Conservation (phyloP, 169 alveolate species). For the Besnoitia besnoiti region DNA sequence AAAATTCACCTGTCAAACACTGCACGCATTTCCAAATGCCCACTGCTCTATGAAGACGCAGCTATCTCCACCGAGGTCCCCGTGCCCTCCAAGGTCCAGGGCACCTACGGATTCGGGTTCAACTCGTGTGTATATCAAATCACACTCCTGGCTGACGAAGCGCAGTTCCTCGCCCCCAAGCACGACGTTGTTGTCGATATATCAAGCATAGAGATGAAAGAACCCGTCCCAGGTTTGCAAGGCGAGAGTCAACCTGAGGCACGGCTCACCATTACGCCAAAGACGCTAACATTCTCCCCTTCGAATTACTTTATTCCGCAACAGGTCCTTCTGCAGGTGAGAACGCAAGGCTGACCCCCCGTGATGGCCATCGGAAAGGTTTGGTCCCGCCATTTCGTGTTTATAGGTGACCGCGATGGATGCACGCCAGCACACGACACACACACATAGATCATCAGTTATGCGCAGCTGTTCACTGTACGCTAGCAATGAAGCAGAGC, state of each 20-base stretch:
- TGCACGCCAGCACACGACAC: too few relatives aligned
- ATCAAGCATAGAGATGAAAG: not conserved
- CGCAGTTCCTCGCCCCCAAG: not conserved
- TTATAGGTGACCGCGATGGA: too few relatives aligned
- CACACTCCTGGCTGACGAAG: not conserved
- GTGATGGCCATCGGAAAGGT: too few relatives aligned
- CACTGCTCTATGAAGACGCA: not conserved
- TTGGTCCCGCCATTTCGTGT: too few relatives aligned
- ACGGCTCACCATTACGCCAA: not conserved
- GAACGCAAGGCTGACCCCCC: too few relatives aligned
- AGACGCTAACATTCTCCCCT: not conserved
- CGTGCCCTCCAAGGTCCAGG: not conserved
- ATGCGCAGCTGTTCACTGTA: too few relatives aligned
- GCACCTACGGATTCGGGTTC: not conserved
- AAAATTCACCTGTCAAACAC: not conserved
- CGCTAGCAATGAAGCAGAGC: too few relatives aligned
- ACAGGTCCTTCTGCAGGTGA: not conserved
- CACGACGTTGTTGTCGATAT: not conserved
- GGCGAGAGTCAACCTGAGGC: not conserved
- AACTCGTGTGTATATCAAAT: not conserved
- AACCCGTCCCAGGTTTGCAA: not conserved
- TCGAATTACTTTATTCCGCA: not conserved
- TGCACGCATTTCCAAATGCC: slow-evolving; percentile 5
- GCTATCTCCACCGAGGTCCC: not conserved
- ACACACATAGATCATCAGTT: too few relatives aligned